Base-by-base conservation (phyloP, 176 grass and related monocot species). In the Hordeum marinum region DNA sequence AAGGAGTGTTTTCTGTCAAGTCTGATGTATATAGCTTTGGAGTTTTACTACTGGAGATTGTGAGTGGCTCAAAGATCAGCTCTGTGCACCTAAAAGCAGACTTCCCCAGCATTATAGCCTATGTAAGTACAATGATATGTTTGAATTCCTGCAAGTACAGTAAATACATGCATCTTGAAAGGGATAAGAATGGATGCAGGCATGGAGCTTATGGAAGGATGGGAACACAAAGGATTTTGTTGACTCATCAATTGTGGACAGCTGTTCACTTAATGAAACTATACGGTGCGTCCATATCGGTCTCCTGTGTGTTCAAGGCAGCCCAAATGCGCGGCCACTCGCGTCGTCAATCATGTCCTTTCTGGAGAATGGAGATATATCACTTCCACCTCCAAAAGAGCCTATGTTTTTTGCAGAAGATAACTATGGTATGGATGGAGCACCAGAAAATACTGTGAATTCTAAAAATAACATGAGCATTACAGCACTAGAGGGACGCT, bases 1-100 rank as follows among this genome's bases (percentile, higher is more conserved):
- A 87, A 54, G 87, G 87, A 6, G 40, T 52, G 17, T 85, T 92
- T 63, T 89, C 90, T 67, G 55, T 81, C 17, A 92, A 92, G 70
- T 92, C 80, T 21, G 74, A 89, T 77, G 75, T 84, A 24, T 92
- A 80, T 43, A 84, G 87, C 39, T 92, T 84, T 20, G 86, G 87
- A 41, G 84, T 84, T 18, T 45, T 92, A 7, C 43, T 92, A 67
- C 35, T 87, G 13, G 86, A 87, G 46, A 87, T 86, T 54, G 34
- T 92, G 17, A 92, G 72, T 52, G 82, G 90, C 13, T 79, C 54
- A 60, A 85, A 65, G 58, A 92, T 79, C 24, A 88, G 50, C 25
- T 68, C 50, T 24, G 32, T 26, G 52, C 48, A 63, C 8, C 43
- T 75, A 75, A 50, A 75, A 75, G 42, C 11, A 41, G 62, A 68